Conservation (phyloP, 768 basidiomycete genomes). For the Peribolospora baueri region DNA sequence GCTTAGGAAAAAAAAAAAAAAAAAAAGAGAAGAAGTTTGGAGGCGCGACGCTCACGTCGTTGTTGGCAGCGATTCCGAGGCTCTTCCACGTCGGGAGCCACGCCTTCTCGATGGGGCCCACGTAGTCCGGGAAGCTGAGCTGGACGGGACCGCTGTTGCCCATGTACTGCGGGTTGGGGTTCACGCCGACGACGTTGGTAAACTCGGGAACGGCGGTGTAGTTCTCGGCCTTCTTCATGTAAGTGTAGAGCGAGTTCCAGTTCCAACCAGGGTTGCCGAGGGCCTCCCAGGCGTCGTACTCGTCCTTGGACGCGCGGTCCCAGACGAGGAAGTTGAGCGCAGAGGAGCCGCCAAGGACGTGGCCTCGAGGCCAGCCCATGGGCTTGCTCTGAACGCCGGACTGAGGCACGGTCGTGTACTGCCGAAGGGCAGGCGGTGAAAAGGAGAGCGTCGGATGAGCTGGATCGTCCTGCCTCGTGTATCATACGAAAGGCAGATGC, state of each 20-base stretch:
- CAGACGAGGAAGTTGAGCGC: slow-evolving; percentile 8
- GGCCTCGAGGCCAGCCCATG: neutral
- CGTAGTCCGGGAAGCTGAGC: neutral
- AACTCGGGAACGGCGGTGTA: too few relatives aligned
- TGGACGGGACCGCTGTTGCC: neutral
- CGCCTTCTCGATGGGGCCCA: neutral
- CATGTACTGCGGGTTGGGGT: neutral
- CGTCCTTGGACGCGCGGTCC: neutral
- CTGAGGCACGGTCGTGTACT: neutral
- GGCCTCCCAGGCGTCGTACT: slow-evolving; percentile 1
- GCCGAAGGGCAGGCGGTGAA: neutral
- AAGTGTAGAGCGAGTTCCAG: slow-evolving; percentile 1
- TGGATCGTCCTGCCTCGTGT: neutral
- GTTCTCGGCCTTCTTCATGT: slow-evolving; percentile 1
- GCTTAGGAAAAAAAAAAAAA: too few relatives aligned
- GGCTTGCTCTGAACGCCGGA: neutral
- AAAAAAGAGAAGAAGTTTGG: neutral
- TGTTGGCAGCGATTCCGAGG: neutral
- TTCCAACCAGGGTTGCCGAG: slow-evolving; percentile 5
- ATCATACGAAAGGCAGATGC: neutral
- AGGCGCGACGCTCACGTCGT: neutral
- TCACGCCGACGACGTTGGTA: neutral
- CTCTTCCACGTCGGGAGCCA: neutral
- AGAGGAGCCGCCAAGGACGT: slow-evolving; percentile 12
- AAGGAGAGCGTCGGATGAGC: neutral